Base-by-base conservation (phyloP, 306 rosid species). In the Begonia masoniana region DNA sequence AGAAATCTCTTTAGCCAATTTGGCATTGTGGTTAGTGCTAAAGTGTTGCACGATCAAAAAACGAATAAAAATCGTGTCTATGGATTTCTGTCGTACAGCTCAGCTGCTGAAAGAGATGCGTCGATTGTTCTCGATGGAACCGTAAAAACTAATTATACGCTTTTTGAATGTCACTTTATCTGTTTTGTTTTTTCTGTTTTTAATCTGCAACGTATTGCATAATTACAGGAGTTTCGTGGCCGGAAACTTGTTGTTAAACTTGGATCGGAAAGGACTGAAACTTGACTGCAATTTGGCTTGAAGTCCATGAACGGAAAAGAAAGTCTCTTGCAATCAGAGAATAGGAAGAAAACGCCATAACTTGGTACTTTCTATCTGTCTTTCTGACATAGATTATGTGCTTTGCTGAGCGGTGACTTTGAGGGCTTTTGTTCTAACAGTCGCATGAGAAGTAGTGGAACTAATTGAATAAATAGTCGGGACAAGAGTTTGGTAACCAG, bases 1-100 rank as follows among this genome's bases (percentile, higher is more conserved):
- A 72, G 82, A 53, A 26, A 75, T 47, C 70, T 63, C 15, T 83
- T 83, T 50, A 62, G 63, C 61, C 68, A 39, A 63, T 77, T 79
- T 62, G 87, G 93, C 45, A 77, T 50, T 24, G 78, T 83, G 63
- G 75, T 64, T 53, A 83, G 87, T 59, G 73, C 70, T 6, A 75
- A 77, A 60, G 43, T 83, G 52, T 55, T 80, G 74, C 76, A 68
- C 36, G 84, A 83, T 55, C 48, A 56, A 7, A 83, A 62, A 63
- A 59, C 53, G 2, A 79, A 82, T 52, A 80, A 36, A 15, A 69
- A 4, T 41, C 77, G 84, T 9, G 56, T 64, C 55, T 83, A 66
- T 46, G 84, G 82, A 2, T 83, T 83, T 69, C 41, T 80, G 42
- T 77, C 94, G 13, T 80, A 67, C 57, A 71, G 75, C 58, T 62